phyloP scores from a whole-genome alignment of 2,329 filamentous ascomycete species.

The Xylariaceae sp. region DNA sequence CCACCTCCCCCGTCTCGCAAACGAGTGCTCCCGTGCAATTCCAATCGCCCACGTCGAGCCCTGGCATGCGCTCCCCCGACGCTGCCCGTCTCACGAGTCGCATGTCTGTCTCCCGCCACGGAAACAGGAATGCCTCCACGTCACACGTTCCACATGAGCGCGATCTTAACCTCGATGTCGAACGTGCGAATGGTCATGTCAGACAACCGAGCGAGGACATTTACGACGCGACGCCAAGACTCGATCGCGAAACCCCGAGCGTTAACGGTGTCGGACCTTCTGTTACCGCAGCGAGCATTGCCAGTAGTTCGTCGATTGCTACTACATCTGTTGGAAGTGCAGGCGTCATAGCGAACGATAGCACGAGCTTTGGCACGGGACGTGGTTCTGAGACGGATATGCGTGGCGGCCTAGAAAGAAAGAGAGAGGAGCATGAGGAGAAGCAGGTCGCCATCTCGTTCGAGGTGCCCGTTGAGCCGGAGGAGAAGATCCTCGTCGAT shows the following conservation, averaged over 20 bases:
- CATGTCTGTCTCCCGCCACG: constrained; percentile 19
- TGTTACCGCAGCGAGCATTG: neutral
- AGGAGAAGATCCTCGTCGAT: constrained; percentile 36
- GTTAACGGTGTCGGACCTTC: constrained; percentile 3
- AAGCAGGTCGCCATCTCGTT: neutral
- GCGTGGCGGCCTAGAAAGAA: neutral
- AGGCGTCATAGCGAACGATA: no score
- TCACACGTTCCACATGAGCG: constrained; percentile 8
- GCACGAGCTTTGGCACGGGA: neutral
- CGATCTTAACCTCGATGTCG: constrained; percentile 28
- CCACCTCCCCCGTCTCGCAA: constrained; percentile 5
- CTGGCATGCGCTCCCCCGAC: constrained; percentile 5
- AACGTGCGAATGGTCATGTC: constrained; percentile 24
- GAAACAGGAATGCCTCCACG: constrained; percentile 10
- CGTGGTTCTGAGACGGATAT: no score
- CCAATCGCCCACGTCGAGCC: constrained; percentile 7
- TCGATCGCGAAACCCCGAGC: constrained; percentile 1
- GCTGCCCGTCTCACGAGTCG: constrained; percentile 24
- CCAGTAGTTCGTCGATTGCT: neutral
- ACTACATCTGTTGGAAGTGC: neutral
- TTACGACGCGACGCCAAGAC: constrained; percentile 30
- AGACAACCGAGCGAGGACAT: constrained; percentile 26
- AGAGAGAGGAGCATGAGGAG: neutral
- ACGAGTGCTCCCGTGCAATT: neutral
- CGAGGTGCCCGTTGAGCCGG: constrained; percentile 24